Conservation (phyloP, 1,139 yeast genomes). For the Blastobotrys proliferans region DNA sequence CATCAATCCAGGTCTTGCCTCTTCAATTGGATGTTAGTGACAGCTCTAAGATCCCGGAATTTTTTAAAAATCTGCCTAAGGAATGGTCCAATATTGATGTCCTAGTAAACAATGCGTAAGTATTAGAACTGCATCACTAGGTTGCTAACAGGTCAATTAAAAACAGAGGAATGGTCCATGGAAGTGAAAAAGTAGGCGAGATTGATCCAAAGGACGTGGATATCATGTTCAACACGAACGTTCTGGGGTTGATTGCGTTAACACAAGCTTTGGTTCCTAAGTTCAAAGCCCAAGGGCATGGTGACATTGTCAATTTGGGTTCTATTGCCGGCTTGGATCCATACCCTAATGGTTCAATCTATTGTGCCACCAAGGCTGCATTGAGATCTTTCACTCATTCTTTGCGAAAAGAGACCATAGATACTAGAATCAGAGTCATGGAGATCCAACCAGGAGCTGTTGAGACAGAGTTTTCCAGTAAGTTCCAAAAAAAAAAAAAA, state of each 20-base stretch:
- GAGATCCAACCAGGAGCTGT: conserved; percentile 88
- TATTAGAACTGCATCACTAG: background rate
- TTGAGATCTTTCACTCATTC: conserved; percentile 71
- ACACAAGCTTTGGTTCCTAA: conserved; percentile 62
- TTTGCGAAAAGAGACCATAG: conserved; percentile 71
- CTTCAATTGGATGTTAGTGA: conserved; percentile 59
- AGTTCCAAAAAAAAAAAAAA: conserved; percentile 3
- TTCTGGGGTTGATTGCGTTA: conserved; percentile 62
- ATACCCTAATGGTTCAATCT: conserved; percentile 80
- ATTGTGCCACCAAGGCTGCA: conserved; percentile 87
- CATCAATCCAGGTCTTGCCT: conserved; percentile 43
- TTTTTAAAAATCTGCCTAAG: conserved; percentile 43
- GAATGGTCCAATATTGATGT: conserved; percentile 42
- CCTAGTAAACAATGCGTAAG: conserved; percentile 66
- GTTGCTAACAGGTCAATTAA: background rate
- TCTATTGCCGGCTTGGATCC: conserved; percentile 87
- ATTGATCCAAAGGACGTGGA: conserved; percentile 52
- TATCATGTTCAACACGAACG: conserved; percentile 69
- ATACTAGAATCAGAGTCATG: conserved; percentile 70
- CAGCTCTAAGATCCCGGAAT: conserved; percentile 47
- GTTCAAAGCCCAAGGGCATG: conserved; percentile 55
- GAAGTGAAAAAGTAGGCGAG: conserved; percentile 60
- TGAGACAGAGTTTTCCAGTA: conserved; percentile 71
- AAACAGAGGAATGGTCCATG: conserved; percentile 66
- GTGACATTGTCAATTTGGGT: conserved; percentile 80